Base-by-base conservation (phyloP, 305 asterid genomes). In the Solanum hybrid region DNA sequence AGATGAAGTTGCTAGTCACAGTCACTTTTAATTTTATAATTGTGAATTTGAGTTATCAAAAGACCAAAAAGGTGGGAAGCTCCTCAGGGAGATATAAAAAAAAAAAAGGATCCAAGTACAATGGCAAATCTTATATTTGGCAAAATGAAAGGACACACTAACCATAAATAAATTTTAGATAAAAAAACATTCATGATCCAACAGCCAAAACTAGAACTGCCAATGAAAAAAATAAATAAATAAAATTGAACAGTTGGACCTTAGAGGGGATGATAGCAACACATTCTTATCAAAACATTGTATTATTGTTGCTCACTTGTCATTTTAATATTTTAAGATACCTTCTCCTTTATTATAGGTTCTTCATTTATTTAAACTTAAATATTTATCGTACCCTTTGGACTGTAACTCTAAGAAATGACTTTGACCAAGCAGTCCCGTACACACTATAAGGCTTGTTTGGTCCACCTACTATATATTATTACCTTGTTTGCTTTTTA, bases 181-280 rank as follows among this genome's bases (percentile, higher is more conserved):
- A 82, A 27, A 41, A 5, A 70, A 82, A 4, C 32, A 80, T 29
- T 11, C 38, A 36, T 36, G 38, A 41, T 4, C 57, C 72, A 82
- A 36, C 32, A 36, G 20, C 86, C 61, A 82, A 82, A 82, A 41
- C 57, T 27, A 39, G 37, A 82, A 15, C 72, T 41, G 9, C 15
- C 0, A 26, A 27, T 82, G 87, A 5, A 41, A 41, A 10, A 36
- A 22, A 13, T 6, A 8, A 14, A 24, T 24, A 38, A 14, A 3
- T 13, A 41, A 41, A 39, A 27, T 29, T 15, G 39, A 83, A 83
- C 14, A 45, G 39, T 20, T 84, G 88, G 88, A 84, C 11, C 88
- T 51, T 84, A 51, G 88, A 84, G 15, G 88, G 76, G 41, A 51
- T 84, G 88, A 84, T 84, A 84, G 88, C 41, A 17, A 84, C 41